These are phyloP conservation scores for Melaleuca alternifolia DNA, from an alignment of 345 rosid species.

Conservation along the genomic window DNA sequence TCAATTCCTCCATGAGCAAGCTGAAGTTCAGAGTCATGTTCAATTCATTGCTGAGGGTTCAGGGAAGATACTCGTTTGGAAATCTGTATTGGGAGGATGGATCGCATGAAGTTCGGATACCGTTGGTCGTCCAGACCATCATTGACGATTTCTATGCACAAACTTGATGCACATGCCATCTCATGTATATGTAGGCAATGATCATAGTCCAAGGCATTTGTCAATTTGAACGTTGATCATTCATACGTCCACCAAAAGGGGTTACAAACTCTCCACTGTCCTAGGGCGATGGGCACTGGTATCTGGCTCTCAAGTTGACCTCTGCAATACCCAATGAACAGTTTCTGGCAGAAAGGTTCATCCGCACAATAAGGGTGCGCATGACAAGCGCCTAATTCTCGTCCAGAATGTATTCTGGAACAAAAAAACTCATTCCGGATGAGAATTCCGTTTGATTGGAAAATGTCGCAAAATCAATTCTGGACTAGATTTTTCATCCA, in stretches of 20 bases:
- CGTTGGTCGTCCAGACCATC: constrained; percentile 29
- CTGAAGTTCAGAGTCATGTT: constrained; percentile 31
- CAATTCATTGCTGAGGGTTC: constrained; percentile 19
- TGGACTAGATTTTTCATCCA: too few relatives aligned
- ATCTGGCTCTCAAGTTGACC: not conserved
- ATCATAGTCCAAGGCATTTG: not conserved
- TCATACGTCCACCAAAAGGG: not conserved
- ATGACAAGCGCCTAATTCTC: too few relatives aligned
- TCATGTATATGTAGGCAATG: not conserved
- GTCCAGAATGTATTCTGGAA: too few relatives aligned
- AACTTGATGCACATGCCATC: constrained; percentile 8
- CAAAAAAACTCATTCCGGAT: too few relatives aligned
- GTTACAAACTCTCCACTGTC: not conserved
- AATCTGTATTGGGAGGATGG: constrained; percentile 40
- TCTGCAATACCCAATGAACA: not conserved
- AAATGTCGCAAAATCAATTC: too few relatives aligned
- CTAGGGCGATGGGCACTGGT: not conserved
- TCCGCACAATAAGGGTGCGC: not conserved
- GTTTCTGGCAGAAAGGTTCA: not conserved
- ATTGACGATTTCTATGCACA: constrained; percentile 14
- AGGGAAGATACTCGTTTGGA: constrained; percentile 52
- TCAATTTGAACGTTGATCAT: not conserved
- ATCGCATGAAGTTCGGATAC: constrained; percentile 31
- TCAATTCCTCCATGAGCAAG: constrained; percentile 31
- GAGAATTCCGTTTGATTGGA: too few relatives aligned